Base-by-base conservation (phyloP, 208 protist species). In the Trypanosoma congolense region DNA sequence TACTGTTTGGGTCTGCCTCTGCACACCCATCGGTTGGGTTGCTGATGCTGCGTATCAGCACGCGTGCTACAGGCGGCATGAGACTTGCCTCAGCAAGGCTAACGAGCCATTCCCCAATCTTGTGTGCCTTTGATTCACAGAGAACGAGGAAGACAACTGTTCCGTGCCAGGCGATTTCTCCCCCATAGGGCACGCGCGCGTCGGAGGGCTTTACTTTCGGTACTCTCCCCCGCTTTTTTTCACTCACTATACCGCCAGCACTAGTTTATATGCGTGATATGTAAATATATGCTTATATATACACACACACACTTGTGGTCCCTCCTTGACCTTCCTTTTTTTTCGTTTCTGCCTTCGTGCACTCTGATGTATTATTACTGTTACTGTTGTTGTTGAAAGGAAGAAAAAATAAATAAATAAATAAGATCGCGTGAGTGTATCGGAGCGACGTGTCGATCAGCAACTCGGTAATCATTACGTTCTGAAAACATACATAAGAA, bases 51-150 rank as follows among this genome's bases (percentile, higher is more conserved):
- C 9, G 18, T 2, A 67, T n/a, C 3, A 50, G 29, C 8, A 47
- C 18, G 18, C 38, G 53, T 3, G n/a, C 18, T 1, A 60, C 12
- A 10, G 61, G 61, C 16, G 46, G 53, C 22, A 30, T 35, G 14
- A 61, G 18, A 10, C 10, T 2, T n/a, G 44, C 46, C 43, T n/a
- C 35, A 2, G 58, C 47, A 30, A 54, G 12, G n/a, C 45, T 35
- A 0, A 36, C 28, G 22, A 67, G 25, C 64, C 64, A 70, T 28
- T 54, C n/a, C 30, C 45, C 56, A n/a, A 70, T 22, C 19, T 52
- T 48, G 28, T 53, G 0, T 10, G 56, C 29, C 29, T 70, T 56
- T 3, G 64, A 26, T 18, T 62, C 57, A 14, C 31, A 41, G 8
- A 70, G 42, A 14, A 70, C 43, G 25, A 70, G 30, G 44, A 42